Conservation (phyloP, 1,284 basidiomycete species). For the Cerrena zonata region DNA sequence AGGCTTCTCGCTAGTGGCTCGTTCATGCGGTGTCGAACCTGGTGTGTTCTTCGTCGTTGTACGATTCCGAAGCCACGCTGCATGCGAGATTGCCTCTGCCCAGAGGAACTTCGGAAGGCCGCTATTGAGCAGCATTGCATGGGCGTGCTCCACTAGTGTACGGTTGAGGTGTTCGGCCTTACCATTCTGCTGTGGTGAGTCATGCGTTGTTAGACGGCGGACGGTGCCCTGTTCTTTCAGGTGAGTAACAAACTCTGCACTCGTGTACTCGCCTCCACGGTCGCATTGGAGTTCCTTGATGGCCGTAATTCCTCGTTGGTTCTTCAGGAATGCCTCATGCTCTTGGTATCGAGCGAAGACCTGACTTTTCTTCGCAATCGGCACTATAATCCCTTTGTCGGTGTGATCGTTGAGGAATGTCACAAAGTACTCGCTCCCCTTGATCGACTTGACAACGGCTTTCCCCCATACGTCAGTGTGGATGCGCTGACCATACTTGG, state of each 20-base stretch:
- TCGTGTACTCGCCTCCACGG: too few species aligned
- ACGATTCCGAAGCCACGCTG: slow-evolving; percentile 23
- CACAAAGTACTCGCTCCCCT: background rate
- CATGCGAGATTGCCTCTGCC: slow-evolving; percentile 20
- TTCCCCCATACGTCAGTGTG: background rate
- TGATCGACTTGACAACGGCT: background rate
- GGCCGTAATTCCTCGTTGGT: background rate
- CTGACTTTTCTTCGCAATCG: background rate
- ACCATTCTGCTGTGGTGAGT: slow-evolving; percentile 35
- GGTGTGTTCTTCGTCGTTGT: slow-evolving; percentile 9
- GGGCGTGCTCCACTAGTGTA: slow-evolving; percentile 13
- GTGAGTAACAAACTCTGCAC: background rate
- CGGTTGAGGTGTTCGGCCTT: slow-evolving; percentile 30
- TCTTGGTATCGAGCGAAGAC: background rate
- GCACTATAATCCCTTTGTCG: background rate
- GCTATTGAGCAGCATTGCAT: slow-evolving; percentile 13
- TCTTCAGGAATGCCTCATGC: slow-evolving; percentile 6
- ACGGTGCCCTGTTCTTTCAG: slow-evolving; percentile 15
- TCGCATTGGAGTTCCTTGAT: background rate
- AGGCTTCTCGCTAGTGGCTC: slow-evolving; percentile 12
- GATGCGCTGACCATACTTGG: background rate
- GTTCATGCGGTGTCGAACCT: slow-evolving; percentile 18
- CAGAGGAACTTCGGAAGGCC: slow-evolving; percentile 24
- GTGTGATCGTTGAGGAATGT: background rate
- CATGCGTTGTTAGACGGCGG: too few species aligned